A percentile compares a stretch with the other conserved stretches of the same genome.
Evolutionary conservation across 2,329 filamentous ascomycete species (phyloP).

Genomic region (Fonsecaea nubica): DNA sequence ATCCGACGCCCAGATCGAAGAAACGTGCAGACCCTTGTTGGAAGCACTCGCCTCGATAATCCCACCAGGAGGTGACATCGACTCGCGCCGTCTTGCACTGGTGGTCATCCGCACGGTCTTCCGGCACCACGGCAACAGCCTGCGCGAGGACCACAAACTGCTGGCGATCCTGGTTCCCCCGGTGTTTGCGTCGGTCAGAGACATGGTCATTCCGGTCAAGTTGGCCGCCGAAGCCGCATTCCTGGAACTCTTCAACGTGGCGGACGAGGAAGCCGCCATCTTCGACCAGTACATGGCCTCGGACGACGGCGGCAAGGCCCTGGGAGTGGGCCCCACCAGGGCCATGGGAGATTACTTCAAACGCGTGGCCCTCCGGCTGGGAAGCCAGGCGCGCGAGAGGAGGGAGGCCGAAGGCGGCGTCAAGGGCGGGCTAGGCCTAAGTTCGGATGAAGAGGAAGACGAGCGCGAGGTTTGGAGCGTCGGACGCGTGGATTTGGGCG

Average conservation of each 20-base stretch:
- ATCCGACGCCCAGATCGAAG: slow-evolving; percentile 55
- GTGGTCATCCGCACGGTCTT: slow-evolving; percentile 87
- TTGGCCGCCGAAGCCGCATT: slow-evolving; percentile 94
- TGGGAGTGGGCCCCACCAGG: slow-evolving; percentile 64
- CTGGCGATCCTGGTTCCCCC: slow-evolving; percentile 78
- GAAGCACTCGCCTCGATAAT: slow-evolving; percentile 77
- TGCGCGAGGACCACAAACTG: slow-evolving; percentile 62
- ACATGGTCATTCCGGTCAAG: slow-evolving; percentile 93
- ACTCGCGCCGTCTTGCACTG: slow-evolving; percentile 83
- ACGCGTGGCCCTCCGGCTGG: slow-evolving; percentile 82
- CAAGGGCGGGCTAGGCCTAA: slow-evolving; percentile 77
- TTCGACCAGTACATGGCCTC: slow-evolving; percentile 87
- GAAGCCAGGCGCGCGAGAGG: slow-evolving; percentile 85
- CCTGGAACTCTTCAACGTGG: slow-evolving; percentile 85
- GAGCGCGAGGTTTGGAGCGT: slow-evolving; percentile 96
- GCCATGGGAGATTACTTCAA: slow-evolving; percentile 98
- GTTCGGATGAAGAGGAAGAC: slow-evolving; percentile 91
- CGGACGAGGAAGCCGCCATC: slow-evolving; percentile 81
- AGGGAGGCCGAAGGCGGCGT: slow-evolving; percentile 89
- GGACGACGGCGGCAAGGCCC: slow-evolving; percentile 60
- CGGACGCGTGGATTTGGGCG: slow-evolving; percentile 80
- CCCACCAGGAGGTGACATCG: slow-evolving; percentile 76
- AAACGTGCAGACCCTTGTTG: slow-evolving; percentile 79
- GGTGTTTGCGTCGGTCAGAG: slow-evolving; percentile 87
- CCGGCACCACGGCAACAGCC: slow-evolving; percentile 77